Evolutionary conservation across 331 rosid species (phyloP), one percentile per base, ranked within the genome.

Genomic region (Cydonia oblonga): DNA sequence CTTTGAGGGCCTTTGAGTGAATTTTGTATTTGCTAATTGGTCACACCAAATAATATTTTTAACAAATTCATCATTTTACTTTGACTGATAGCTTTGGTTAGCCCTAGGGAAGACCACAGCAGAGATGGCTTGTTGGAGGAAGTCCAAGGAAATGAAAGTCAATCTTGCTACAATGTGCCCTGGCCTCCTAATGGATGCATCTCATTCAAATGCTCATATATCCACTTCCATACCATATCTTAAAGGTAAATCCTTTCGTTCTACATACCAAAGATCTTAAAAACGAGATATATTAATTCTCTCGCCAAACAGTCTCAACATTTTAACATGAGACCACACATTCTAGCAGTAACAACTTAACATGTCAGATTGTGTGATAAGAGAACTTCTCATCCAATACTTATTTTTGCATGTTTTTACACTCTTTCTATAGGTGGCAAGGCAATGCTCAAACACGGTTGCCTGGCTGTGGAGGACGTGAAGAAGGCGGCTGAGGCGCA

Each of bases 111-210:
- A 70, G 53, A 70, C 74, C 30, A 56, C 10, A 20, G 74, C 74
- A 14, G 74, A 70, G 74, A 70, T 70, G 53, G 64, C 74, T 54
- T 70, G 24, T 54, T 70, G 74, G 74, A 69, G 46, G 40, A 69
- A 69, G 46, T 52, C 73, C 3, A 69, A 69, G 64, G 73, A 69
- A 53, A 52, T 69, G 73, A 69, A 70, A 33, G 74, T 70, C 16
- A 70, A 70, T 33, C 74, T 70, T 54, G 65, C 32, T 5, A 70
- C 74, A 4, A 11, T 70, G 9, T 70, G 74, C 65, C 74, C 74
- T 1, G 74, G 74, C 53, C 65, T 70, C 30, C 74, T 54, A 51
- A 54, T 70, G 64, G 74, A 70, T 59, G 3, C 64, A 7, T 54
- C 66, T 29, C 10, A 7, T 29, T 24, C 23, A 28, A 29, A 16